Conservation (phyloP, 2,329 filamentous ascomycete genomes). For the Trichoderma brevicompactum region DNA sequence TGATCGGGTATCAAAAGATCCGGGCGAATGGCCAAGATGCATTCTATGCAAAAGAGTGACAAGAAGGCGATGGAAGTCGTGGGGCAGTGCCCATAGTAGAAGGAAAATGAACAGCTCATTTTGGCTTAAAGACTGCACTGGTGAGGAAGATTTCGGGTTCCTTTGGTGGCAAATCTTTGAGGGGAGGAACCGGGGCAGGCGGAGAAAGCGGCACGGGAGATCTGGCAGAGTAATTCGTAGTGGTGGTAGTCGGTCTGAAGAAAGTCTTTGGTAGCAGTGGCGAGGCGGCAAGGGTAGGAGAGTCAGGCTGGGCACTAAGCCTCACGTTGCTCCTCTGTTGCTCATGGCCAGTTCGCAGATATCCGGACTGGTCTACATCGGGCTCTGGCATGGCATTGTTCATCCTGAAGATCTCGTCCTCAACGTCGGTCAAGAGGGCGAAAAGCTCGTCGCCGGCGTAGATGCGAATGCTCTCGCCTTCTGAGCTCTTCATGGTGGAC, state of each 20-base stretch:
- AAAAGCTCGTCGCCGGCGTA: conserved; percentile 72
- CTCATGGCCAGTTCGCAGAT: conserved; percentile 46
- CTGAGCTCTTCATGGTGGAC: conserved; percentile 42
- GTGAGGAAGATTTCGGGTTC: conserved; percentile 50
- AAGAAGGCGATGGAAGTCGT: neutral
- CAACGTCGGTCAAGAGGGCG: conserved; percentile 68
- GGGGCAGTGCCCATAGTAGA: neutral
- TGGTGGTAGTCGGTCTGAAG: neutral
- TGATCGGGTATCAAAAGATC: conserved; percentile 18
- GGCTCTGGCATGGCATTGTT: conserved; percentile 34
- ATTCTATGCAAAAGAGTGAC: conserved; percentile 20
- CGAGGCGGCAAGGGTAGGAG: conserved; percentile 24
- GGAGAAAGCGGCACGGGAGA: conserved; percentile 37
- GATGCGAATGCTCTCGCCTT: conserved; percentile 68
- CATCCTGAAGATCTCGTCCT: conserved; percentile 51
- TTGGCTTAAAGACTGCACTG: conserved; percentile 55
- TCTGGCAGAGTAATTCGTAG: conserved; percentile 28
- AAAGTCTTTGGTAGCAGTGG: conserved; percentile 2
- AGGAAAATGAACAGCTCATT: conserved; percentile 25
- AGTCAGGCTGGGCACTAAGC: conserved; percentile 46
- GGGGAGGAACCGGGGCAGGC: conserved; percentile 43
- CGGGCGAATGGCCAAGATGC: conserved; percentile 1
- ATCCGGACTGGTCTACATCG: conserved; percentile 30
- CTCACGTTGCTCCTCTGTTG: conserved; percentile 58
- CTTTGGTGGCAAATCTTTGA: conserved; percentile 37